Conservation (phyloP, 192 early-diverging fungal species). For the Neocallimastix lanati region DNA sequence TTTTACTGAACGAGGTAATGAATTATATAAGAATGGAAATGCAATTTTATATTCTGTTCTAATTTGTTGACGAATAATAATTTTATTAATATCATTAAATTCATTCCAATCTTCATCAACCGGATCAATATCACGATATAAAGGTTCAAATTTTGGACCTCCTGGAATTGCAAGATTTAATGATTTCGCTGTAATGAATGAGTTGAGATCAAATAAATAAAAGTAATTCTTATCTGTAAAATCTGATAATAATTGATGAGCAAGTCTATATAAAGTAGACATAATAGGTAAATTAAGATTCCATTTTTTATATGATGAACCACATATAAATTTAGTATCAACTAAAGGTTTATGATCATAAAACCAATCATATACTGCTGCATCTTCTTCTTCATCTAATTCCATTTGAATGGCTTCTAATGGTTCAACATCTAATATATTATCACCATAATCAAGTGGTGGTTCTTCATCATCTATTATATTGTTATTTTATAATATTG, state of each 20-base stretch:
- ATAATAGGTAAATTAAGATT: conserved; percentile 79
- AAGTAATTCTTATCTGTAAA: conserved; percentile 92
- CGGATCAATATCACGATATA: conserved; percentile 88
- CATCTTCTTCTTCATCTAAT: conserved; percentile 86
- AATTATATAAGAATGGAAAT: conserved; percentile 96
- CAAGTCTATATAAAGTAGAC: conserved; percentile 82
- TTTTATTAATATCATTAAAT: conserved; percentile 99
- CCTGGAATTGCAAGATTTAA: conserved; percentile 96
- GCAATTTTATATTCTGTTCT: conserved; percentile 98
- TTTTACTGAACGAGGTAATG: conserved; percentile 78
- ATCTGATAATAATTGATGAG: conserved; percentile 84
- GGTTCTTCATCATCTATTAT: conserved; percentile 99
- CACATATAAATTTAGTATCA: conserved; percentile 61
- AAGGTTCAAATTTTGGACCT: conserved; percentile 93
- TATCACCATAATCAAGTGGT: conserved; percentile 96
- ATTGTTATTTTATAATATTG: too few species aligned
- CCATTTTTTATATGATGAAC: conserved; percentile 78
- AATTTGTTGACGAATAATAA: conserved; percentile 95
- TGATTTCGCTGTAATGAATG: conserved; percentile 93
- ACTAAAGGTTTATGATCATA: conserved; percentile 88
- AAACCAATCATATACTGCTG: conserved; percentile 79
- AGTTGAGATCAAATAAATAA: conserved; percentile 87
- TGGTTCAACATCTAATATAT: conserved; percentile 93
- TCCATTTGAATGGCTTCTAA: conserved; percentile 98
- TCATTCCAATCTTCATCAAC: conserved; percentile 99